Evolutionary conservation across 306 rosid genomes (phyloP).

Genomic region (Gillenia trifoliata): DNA sequence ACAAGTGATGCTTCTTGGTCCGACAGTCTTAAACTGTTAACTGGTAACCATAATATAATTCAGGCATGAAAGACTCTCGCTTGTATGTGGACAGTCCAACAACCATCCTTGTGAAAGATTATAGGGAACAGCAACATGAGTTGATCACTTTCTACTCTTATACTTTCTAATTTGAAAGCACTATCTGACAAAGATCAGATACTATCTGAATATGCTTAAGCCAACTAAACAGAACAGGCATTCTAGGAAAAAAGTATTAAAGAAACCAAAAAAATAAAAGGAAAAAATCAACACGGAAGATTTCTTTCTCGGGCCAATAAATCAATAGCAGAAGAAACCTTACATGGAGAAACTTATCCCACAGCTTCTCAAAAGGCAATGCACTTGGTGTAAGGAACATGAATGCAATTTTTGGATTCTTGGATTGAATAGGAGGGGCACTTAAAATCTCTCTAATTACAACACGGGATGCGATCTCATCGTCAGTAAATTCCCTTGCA

Average conservation of each 20-base stretch:
- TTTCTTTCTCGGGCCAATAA: neutral
- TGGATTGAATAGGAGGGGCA: conserved; percentile 33
- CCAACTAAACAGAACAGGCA: neutral
- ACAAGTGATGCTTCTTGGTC: neutral
- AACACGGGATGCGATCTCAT: conserved; percentile 73
- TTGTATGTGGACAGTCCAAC: neutral
- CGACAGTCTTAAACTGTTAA: neutral
- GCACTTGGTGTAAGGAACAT: conserved; percentile 89
- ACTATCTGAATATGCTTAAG: neutral
- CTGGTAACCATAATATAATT: neutral
- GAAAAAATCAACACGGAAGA: neutral
- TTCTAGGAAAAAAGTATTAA: neutral
- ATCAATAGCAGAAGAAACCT: conserved; percentile 23
- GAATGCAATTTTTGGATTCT: conserved; percentile 79
- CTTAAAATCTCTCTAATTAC: conserved; percentile 75
- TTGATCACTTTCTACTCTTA: neutral
- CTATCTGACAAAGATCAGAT: neutral
- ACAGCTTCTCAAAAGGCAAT: conserved; percentile 82
- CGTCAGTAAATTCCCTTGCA: conserved; percentile 67
- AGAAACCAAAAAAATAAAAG: neutral
- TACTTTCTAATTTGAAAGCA: neutral
- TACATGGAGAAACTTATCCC: conserved; percentile 94
- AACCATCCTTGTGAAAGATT: neutral
- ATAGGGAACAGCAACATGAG: neutral
- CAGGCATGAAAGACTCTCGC: neutral